These are phyloP conservation scores for Magnusiomyces magnusii DNA, from an alignment of 1,139 yeast species.

Conservation along the genomic window DNA sequence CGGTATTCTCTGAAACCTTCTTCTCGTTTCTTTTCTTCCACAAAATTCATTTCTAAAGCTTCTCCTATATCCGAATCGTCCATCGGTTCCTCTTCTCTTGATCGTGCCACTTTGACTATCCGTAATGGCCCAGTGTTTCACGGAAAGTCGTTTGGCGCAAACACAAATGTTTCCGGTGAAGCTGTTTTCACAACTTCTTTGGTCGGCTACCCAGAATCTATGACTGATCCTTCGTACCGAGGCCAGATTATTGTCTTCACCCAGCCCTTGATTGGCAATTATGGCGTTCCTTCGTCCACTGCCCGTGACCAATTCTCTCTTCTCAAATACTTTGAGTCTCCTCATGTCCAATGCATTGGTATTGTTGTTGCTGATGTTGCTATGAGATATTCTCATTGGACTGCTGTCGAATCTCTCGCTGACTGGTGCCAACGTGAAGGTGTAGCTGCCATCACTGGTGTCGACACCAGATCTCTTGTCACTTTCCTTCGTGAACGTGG, in stretches of 20 bases:
- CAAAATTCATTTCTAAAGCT: slow-evolving; percentile 35
- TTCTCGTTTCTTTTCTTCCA: slow-evolving; percentile 10
- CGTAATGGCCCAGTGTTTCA: slow-evolving; percentile 90
- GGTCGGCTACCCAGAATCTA: slow-evolving; percentile 97
- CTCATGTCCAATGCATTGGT: slow-evolving; percentile 87
- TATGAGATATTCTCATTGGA: slow-evolving; percentile 94
- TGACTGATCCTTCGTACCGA: slow-evolving; percentile 96
- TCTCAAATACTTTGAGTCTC: slow-evolving; percentile 85
- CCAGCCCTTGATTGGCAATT: slow-evolving; percentile 94
- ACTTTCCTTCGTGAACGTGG: slow-evolving; percentile 92
- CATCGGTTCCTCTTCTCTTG: slow-evolving; percentile 37
- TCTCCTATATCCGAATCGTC: slow-evolving; percentile 37
- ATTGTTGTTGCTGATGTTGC: slow-evolving; percentile 96
- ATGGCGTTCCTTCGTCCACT: slow-evolving; percentile 88
- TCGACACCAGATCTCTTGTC: slow-evolving; percentile 92
- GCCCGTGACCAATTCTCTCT: slow-evolving; percentile 76
- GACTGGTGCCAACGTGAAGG: slow-evolving; percentile 97
- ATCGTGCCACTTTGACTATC: slow-evolving; percentile 84
- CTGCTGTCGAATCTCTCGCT: slow-evolving; percentile 91
- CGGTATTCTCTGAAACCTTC: slow-evolving; percentile 8
- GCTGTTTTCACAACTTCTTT: slow-evolving; percentile 96
- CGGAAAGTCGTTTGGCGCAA: slow-evolving; percentile 94
- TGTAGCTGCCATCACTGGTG: slow-evolving; percentile 94
- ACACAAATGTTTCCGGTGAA: slow-evolving; percentile 86
- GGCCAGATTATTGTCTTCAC: slow-evolving; percentile 97